Evolutionary conservation across 495 filamentous ascomycete species (phyloP), one percentile per base, ranked within the genome.

Genomic region (Trichoderma parareesei): DNA sequence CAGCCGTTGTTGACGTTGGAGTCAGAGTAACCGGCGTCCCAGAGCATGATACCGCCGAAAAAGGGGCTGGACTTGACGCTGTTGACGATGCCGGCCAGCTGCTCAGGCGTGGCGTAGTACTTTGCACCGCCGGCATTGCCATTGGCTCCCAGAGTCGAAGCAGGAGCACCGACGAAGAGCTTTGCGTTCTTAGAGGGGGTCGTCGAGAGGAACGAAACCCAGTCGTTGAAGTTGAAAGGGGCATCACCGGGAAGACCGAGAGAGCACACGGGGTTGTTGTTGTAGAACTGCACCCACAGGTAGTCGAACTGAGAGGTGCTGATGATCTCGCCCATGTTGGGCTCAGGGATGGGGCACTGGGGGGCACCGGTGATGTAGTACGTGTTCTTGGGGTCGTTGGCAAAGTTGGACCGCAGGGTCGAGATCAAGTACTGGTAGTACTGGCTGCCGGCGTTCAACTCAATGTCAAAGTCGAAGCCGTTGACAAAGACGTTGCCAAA

Each of bases 231-330:
- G 72, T 87, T 86, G 74, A 83, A 87, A 64, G 79, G 78, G 33
- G 68, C 76, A 60, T 8, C 76, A 71, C n/a, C 74, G 13, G 53
- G 53, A 10, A 57, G 27, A 6, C 53, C 53, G 13, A 57, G 53
- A 37, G 53, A 57, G 27, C 53, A 57, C 11, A 27, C 7, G 67
- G 77, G 80, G 33, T 71, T 78, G 75, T 87, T 87, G 77, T 88
- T 87, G 73, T 87, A 88, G 76, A 87, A 87, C 68, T 87, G 85
- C 11, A 87, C 78, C 71, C 81, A 88, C 16, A 87, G 74, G 48
- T 83, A 84, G 65, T 88, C 85, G 49, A 86, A 81, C n/a, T 72
- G 67, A 1, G 79, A 72, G 5, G 74, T 75, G 63, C 80, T 73
- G 49, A 88, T 78, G 53, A 83, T 79, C 0, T 77, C 74, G 65